Evolutionary conservation across 139 green algal genomes (phyloP).

Genomic region (Tetraselmis chui): DNA sequence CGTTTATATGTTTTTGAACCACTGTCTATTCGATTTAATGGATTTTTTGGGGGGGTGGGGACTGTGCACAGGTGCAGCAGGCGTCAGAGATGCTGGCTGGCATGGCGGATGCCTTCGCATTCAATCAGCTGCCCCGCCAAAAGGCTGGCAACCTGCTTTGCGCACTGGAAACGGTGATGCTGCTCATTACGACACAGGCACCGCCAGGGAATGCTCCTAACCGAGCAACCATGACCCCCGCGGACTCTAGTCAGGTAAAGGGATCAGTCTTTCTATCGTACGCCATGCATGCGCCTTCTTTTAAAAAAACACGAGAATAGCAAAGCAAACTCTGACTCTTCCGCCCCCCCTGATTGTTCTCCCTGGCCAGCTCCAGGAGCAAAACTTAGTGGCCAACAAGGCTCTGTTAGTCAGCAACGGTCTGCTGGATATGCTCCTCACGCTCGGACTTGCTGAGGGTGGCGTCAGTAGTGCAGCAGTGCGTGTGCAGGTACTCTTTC

Average conservation of each 20-base stretch:
- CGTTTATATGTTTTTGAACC: too few species aligned
- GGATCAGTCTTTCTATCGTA: too few species aligned
- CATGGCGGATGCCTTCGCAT: not conserved
- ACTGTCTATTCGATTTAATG: too few species aligned
- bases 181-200: slow-evolving; percentile 41
- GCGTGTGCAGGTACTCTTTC: slow-evolving; percentile 39
- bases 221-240: not conserved
- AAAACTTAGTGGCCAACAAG: slow-evolving; percentile 29
- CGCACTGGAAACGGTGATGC: slow-evolving; percentile 44
- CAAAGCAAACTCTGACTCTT: too few species aligned
- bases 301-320: too few species aligned
- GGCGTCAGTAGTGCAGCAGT: slow-evolving; percentile 30
- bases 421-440: slow-evolving; percentile 28
- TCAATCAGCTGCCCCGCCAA: slow-evolving; percentile 29
- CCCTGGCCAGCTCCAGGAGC: not conserved
- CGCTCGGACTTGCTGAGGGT: slow-evolving; percentile 17
- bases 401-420: slow-evolving; percentile 29
- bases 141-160: slow-evolving; percentile 56
- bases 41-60: too few species aligned
- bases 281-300: too few species aligned
- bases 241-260: not conserved
- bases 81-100: slow-evolving; percentile 19
- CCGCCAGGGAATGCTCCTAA: not conserved
- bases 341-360: too few species aligned
- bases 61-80: not conserved